Evolutionary conservation across 768 basidiomycete species (phyloP), one percentile per base, ranked within the genome.

Genomic region (Phlegmacium glaucopus): DNA sequence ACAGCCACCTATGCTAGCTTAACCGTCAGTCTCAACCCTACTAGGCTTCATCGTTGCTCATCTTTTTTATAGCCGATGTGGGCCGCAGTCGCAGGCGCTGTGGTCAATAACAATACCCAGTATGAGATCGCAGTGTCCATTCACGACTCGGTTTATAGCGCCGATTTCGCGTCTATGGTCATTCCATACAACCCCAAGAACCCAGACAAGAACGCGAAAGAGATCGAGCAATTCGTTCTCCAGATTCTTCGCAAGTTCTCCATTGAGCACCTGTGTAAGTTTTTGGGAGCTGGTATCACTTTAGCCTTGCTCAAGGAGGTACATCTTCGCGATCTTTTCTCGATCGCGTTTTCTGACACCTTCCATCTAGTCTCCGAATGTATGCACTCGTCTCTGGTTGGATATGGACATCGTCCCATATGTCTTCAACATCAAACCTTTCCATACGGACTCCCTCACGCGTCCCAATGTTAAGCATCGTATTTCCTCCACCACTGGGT

Each of bases 301-400:
- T 66, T 89, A 44, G 61, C 70, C 18, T 73, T 93, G 49, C 74
- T 90, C 56, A 78, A 76, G 58, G 87, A 89, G 74, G 86, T 85
- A 44, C 34, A 61, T 55, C 43, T 34, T 43, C 50, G 9, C 37
- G 39, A 47, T 59, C 48, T 30, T 41, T 47, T 51, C 38, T 45
- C 29, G 49, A 48, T 44, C 53, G 42, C 44, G 48, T 46, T 34
- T 52, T 51, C 54, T 55, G 40, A 61, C 50, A 46, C 41, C 42
- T 49, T 64, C 45, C 34, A 43, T 49, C 10, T 59, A 87, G 82
- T 75, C 72, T 30, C 90, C 90, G 9, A 89, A 90, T 59, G 68
- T 93, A n/a, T 88, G 87, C 67, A 91, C 90, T 22, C 81, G 82
- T 35, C 77, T 93, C 9, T 93, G 90, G 90, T 61, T 88, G 43